Evolutionary conservation across 2,329 filamentous ascomycete genomes (phyloP), one percentile per base, ranked within the genome.

Genomic region (Fusarium denticulatum): DNA sequence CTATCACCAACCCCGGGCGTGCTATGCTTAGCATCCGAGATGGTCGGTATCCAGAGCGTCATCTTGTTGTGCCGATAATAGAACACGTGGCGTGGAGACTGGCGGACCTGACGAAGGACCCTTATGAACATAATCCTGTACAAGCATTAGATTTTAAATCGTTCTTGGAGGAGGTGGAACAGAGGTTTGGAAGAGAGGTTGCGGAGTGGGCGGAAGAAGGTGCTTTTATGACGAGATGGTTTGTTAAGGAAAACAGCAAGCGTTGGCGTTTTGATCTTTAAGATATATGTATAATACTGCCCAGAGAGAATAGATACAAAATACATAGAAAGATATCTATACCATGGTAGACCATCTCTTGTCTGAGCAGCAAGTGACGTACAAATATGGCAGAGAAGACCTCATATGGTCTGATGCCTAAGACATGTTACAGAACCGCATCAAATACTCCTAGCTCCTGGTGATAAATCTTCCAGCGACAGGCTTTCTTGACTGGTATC

Each of bases 191-290:
- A 3, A 36, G 60, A 8, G 78, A 79, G 2, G 75, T 73, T 3
- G 73, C 79, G 2, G 67, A 69, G 37, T 80, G 79, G 80, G 76
- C 70, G 10, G 77, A 82, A 46, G 77, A 79, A 50, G 80, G 76
- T 1, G 76, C 79, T 8, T 79, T 79, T 15, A 69, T 81, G 16
- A 75, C 76, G 5, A 71, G 78, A 15, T 81, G 80, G 79, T 82
- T 78, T 70, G 76, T 80, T 2, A 75, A 80, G 34, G 80, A 81
- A 56, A 81, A 81, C 57, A 74, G 73, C 60, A 80, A 78, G 68
- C 77, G 79, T 61, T 82, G 79, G 75, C 79, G 77, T 68, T 79
- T 78, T 65, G 72, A 39, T 53, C 47, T 50, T 24, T 50, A 8
- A 50, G 0, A 6, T 14, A 10, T 1, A 14, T 26, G 24, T 45